phyloP scores from a whole-genome alignment of 805 yeast genomes.

The Teunomyces tritomae region DNA sequence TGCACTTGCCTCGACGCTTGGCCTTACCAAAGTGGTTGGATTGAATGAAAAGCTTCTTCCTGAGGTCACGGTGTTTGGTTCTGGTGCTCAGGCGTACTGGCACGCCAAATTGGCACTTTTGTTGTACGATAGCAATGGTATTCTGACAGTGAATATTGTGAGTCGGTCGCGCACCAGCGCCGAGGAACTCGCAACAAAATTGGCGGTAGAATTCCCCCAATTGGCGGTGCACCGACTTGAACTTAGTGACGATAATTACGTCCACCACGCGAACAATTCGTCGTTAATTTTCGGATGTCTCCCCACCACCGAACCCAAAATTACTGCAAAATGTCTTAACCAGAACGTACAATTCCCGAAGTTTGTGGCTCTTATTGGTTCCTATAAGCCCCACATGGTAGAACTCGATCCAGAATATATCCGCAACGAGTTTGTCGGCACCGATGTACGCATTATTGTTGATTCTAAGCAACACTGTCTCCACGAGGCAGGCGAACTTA shows the following conservation, averaged over 20 bases:
- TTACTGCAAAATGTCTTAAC: slow-evolving; percentile 31
- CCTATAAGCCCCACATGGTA: slow-evolving; percentile 65
- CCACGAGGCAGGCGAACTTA: slow-evolving; percentile 64
- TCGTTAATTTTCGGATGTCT: slow-evolving; percentile 58
- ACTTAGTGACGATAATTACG: slow-evolving; percentile 14
- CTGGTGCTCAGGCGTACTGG: slow-evolving; percentile 67
- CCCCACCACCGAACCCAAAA: slow-evolving; percentile 52
- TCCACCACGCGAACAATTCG: slow-evolving; percentile 34
- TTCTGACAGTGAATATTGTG: slow-evolving; percentile 41
- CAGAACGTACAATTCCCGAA: slow-evolving; percentile 22
- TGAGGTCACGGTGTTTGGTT: slow-evolving; percentile 49
- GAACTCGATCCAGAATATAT: slow-evolving; percentile 53
- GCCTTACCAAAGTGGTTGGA: slow-evolving; percentile 33
- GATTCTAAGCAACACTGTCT: slow-evolving; percentile 58
- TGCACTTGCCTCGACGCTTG: slow-evolving; percentile 54
- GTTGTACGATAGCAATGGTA: slow-evolving; percentile 32
- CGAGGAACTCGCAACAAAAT: slow-evolving; percentile 19
- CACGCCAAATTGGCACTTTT: slow-evolving; percentile 46
- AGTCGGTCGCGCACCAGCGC: slow-evolving; percentile 46
- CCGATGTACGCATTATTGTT: slow-evolving; percentile 48
- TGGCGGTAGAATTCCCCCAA: slow-evolving; percentile 25
- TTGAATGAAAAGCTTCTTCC: slow-evolving; percentile 25
- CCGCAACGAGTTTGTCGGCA: slow-evolving; percentile 23
- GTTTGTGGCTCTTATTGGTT: slow-evolving; percentile 61
- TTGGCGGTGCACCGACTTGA: slow-evolving; percentile 19